These are phyloP conservation scores for Nicotiana sylvestris DNA, from an alignment of 257 asterid genomes.

Conservation along the genomic window DNA sequence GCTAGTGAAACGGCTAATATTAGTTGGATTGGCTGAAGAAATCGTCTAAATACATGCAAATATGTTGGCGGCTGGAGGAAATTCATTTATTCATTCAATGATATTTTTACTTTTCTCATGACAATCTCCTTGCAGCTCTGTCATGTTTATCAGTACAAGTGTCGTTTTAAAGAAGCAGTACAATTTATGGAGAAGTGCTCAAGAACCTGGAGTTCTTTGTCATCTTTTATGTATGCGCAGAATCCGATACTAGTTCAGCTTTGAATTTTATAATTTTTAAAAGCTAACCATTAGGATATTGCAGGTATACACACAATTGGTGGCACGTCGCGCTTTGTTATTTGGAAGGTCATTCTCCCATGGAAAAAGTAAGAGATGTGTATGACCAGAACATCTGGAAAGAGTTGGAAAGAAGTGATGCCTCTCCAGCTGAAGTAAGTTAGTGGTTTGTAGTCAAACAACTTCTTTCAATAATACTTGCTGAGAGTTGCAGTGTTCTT, in stretches of 20 bases:
- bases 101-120: constrained; percentile 1
- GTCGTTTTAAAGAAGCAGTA: constrained; percentile 92
- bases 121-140: constrained; percentile 61
- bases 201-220: constrained; percentile 66
- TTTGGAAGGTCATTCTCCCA: constrained; percentile 76
- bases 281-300: constrained; percentile 1
- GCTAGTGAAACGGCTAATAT: too few species aligned
- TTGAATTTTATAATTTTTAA: not conserved
- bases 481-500: constrained; percentile 9
- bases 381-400: constrained; percentile 73
- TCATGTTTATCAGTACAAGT: constrained; percentile 82
- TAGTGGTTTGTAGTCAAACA: constrained; percentile 9
- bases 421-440: constrained; percentile 61
- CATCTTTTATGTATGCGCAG: constrained; percentile 75
- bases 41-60: not conserved
- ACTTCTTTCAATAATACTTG: not conserved
- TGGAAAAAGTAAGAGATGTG: constrained; percentile 55
- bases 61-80: not conserved
- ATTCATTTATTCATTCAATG: not conserved
- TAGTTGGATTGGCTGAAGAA: not conserved
- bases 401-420: constrained; percentile 77
- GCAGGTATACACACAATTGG: constrained; percentile 96
- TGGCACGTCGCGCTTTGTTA: constrained; percentile 96
- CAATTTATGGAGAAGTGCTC: constrained; percentile 80
- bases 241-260: not conserved